Conservation (phyloP, 2,329 filamentous ascomycete species). For the Pezicula neosporulosa region DNA sequence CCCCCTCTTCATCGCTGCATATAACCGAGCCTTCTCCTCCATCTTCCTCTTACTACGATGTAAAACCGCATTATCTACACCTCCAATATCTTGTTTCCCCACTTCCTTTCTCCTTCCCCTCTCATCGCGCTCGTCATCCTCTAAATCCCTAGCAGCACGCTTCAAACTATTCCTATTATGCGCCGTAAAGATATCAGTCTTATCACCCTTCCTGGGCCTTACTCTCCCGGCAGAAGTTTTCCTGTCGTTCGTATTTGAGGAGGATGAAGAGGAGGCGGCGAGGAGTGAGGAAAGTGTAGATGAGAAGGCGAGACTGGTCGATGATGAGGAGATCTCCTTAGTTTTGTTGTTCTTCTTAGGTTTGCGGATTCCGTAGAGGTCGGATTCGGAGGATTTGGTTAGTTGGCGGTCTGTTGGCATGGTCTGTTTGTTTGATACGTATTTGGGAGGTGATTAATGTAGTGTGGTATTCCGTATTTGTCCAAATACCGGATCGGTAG, state of each 20-base stretch:
- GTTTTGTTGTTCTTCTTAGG: constrained; percentile 64
- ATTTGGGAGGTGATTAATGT: too few relatives aligned
- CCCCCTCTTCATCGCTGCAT: constrained; percentile 88
- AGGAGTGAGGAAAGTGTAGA: constrained; percentile 83
- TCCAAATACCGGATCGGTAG: too few relatives aligned
- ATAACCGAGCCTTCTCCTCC: constrained; percentile 85
- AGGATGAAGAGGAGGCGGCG: constrained; percentile 45
- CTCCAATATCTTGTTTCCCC: constrained; percentile 63
- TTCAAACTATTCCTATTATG: constrained; percentile 62
- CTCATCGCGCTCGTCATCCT: constrained; percentile 34
- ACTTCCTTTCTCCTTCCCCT: constrained; percentile 34
- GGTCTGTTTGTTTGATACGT: not conserved
- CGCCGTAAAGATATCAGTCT: constrained; percentile 65
- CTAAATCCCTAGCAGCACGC: constrained; percentile 56
- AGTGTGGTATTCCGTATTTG: too few relatives aligned
- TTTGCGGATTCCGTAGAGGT: constrained; percentile 74
- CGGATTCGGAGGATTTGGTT: constrained; percentile 45
- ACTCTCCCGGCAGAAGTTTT: constrained; percentile 42
- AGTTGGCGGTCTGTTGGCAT: not conserved
- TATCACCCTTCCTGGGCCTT: constrained; percentile 48
- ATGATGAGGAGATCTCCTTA: constrained; percentile 67
- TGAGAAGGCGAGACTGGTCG: constrained; percentile 78
- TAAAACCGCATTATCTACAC: constrained; percentile 52
- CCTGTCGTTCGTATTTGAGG: constrained; percentile 27
- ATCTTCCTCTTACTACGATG: constrained; percentile 72